Evolutionary conservation across 768 basidiomycete species (phyloP), one percentile per base, ranked within the genome.

Genomic region (Podaxis pistillaris): DNA sequence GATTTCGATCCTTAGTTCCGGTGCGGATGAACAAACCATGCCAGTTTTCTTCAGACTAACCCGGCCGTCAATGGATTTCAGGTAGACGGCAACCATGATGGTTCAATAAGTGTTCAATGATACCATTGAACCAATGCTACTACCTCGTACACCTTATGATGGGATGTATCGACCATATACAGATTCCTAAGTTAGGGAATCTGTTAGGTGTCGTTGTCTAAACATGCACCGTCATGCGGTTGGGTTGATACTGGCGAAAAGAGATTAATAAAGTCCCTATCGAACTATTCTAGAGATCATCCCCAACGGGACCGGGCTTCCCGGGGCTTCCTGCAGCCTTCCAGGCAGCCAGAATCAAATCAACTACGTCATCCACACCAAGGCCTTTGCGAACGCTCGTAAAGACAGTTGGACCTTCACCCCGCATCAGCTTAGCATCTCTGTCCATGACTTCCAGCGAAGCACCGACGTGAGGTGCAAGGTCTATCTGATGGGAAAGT

Each of bases 401-500:
- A 74, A 99, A 98, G 19, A 98, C 69, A 0, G 96, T 99, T 2
- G 96, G 96, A 0, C 96, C 96, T 63, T 89, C 86, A 38, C 96
- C 96, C 28, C 96, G 85, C 96, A 99, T 98, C 64, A 90, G 76
- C 71, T 87, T 95, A 1, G 96, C 85, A 71, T 98, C 96, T 22
- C 95, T 84, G 59, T 86, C 87, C 96, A 99, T 99, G 19, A 99
- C 93, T 51, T 90, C 88, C 26, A 98, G 83, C 0, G 95, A 97
- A 0, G 96, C 96, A 30, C 88, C 88, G 60, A 99, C 96, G 72
- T 96, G 83, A 15, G 90, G 87, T 7, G 96, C 96, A 37, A 99
- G 84, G 75, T 99, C 96, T 63, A 86, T 95, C 96, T 98, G 70
- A 11, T 9, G 24, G 7, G 28, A 46, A 9, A 36, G 4, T 33